These are phyloP conservation scores for Entonaema liquescens DNA, from an alignment of 495 filamentous ascomycete species.

Conservation along the genomic window DNA sequence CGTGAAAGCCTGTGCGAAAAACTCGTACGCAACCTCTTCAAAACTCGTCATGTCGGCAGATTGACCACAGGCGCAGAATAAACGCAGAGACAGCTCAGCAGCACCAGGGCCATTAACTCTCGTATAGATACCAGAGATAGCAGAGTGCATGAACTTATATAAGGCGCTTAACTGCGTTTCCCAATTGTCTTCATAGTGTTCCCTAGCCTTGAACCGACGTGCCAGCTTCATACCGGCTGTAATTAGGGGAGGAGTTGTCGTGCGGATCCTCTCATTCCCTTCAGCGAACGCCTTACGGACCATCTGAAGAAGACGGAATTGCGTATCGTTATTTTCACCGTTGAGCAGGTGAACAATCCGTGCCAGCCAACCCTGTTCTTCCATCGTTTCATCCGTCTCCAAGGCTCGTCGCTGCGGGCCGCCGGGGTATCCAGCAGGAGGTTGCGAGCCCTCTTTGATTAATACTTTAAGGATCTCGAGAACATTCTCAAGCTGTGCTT, in stretches of 20 bases:
- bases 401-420: slow-evolving; percentile 74
- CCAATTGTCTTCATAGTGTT: slow-evolving; percentile 97
- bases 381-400: slow-evolving; percentile 92
- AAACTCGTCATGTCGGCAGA: slow-evolving; percentile 91
- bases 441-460: slow-evolving; percentile 90
- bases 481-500: slow-evolving; percentile 85
- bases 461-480: slow-evolving; percentile 87
- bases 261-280: slow-evolving; percentile 93
- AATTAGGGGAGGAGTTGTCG: slow-evolving; percentile 90
- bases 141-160: slow-evolving; percentile 93
- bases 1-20: slow-evolving; percentile 97
- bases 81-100: slow-evolving; percentile 84
- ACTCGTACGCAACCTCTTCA: slow-evolving; percentile 97
- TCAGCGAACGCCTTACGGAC: slow-evolving; percentile 88
- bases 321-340: slow-evolving; percentile 85
- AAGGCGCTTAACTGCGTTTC: slow-evolving; percentile 86
- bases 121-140: slow-evolving; percentile 86
- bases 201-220: slow-evolving; percentile 85
- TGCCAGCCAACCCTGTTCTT: slow-evolving; percentile 97
- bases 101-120: slow-evolving; percentile 78
- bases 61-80: slow-evolving; percentile 92
- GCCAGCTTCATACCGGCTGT: slow-evolving; percentile 92
- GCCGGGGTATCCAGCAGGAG: slow-evolving; percentile 83
- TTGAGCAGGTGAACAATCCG: slow-evolving; percentile 88
- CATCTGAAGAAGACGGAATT: slow-evolving; percentile 92